These are phyloP conservation scores for Aspergillus fumigatus DNA, from an alignment of 2,329 filamentous ascomycete species.

Conservation along the genomic window DNA sequence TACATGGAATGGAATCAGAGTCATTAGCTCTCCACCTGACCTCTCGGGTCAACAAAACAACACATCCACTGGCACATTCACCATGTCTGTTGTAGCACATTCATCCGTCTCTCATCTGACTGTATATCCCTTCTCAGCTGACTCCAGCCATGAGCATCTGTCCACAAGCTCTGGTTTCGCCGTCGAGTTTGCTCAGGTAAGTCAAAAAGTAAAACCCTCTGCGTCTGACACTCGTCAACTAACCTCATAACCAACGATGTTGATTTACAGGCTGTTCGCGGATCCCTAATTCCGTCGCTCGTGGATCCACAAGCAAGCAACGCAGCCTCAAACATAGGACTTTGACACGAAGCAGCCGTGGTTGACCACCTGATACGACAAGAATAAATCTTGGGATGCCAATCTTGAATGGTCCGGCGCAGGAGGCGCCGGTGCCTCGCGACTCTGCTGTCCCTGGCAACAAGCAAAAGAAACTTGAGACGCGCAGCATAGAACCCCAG, in stretches of 20 bases:
- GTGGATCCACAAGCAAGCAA: not conserved
- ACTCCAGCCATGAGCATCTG: conserved; percentile 4
- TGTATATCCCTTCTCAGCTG: conserved; percentile 3
- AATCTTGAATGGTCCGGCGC: not conserved
- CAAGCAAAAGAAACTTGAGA: conserved; percentile 1
- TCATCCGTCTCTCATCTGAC: conserved; percentile 5
- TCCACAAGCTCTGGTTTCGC: not conserved
- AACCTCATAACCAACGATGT: not conserved
- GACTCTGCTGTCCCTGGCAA: not conserved
- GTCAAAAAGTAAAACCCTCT: not conserved
- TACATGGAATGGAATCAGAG: not conserved
- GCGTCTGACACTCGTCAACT: not conserved
- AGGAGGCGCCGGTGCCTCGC: not conserved
- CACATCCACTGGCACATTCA: not conserved
- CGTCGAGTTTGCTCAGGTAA: not conserved
- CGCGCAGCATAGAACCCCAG: not conserved
- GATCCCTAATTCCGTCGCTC: not conserved
- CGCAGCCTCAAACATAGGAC: not conserved
- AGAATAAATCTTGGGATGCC: not conserved
- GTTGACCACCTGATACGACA: not conserved
- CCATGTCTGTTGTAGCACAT: not conserved
- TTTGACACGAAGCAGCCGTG: not conserved
- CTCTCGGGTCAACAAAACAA: not conserved
- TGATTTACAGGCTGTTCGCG: not conserved
- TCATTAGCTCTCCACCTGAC: not conserved